A percentile compares a stretch with the other conserved stretches of the same genome.
Conservation (phyloP, 2,329 filamentous ascomycete genomes). For the Xylariaceae sp. region DNA sequence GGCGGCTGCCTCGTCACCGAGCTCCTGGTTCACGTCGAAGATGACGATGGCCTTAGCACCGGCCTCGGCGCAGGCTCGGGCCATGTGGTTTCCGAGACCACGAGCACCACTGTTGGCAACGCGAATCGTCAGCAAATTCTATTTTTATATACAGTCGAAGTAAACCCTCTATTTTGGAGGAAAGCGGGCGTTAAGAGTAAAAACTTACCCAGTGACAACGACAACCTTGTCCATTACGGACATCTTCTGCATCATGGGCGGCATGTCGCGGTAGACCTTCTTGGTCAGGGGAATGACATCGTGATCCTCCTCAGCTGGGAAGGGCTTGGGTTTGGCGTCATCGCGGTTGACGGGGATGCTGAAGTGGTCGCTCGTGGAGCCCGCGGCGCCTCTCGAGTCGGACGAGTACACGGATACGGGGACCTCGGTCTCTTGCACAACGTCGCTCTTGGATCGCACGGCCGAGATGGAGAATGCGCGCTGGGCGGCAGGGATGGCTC, state of each 20-base stretch:
- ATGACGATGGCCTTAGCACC: slow-evolving; percentile 77
- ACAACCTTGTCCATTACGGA: slow-evolving; percentile 74
- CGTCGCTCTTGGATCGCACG: slow-evolving; percentile 54
- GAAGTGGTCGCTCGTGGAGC: slow-evolving; percentile 56
- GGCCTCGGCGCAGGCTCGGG: slow-evolving; percentile 76
- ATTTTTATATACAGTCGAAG: not conserved
- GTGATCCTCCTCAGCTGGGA: slow-evolving; percentile 53
- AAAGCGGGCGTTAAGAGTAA: too few relatives aligned
- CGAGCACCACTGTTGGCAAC: slow-evolving; percentile 66
- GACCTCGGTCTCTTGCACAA: slow-evolving; percentile 63
- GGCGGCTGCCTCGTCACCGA: slow-evolving; percentile 72
- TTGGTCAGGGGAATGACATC: slow-evolving; percentile 59
- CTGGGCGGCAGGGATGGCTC: slow-evolving; percentile 39
- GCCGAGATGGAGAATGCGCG: slow-evolving; percentile 49
- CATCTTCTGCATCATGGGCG: slow-evolving; percentile 72
- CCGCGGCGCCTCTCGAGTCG: slow-evolving; percentile 52
- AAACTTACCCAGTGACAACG: slow-evolving; percentile 71
- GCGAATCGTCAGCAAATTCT: slow-evolving; percentile 35
- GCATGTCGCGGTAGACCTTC: slow-evolving; percentile 62
- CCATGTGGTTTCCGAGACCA: slow-evolving; percentile 81
- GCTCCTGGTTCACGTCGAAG: slow-evolving; percentile 78
- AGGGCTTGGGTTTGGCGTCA: slow-evolving; percentile 51
- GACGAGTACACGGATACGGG: slow-evolving; percentile 62
- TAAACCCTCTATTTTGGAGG: too few relatives aligned
- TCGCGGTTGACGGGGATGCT: slow-evolving; percentile 60